These are phyloP conservation scores for Monosporascus sp. DNA, from an alignment of 2,329 filamentous ascomycete genomes.

Conservation along the genomic window DNA sequence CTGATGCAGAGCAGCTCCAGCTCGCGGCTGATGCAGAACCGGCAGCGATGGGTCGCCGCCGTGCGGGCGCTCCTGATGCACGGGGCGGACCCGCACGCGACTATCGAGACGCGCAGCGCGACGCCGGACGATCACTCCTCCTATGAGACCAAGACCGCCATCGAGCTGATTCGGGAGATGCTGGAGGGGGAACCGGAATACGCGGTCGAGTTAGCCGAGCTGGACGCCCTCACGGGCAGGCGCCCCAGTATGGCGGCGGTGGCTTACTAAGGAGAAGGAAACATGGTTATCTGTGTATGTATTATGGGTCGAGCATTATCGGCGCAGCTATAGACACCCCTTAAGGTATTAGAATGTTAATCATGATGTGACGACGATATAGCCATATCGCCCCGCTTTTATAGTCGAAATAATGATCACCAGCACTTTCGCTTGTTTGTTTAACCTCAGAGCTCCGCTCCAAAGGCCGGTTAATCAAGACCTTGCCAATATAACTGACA, in stretches of 20 bases:
- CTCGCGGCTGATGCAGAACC: slow-evolving; percentile 24
- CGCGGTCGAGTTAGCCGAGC: slow-evolving; percentile 24
- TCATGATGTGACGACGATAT: no score
- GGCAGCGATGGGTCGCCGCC: slow-evolving; percentile 25
- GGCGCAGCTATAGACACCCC: no score
- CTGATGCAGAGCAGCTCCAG: slow-evolving; percentile 25
- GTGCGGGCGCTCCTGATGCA: slow-evolving; percentile 24
- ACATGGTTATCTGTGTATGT: no score
- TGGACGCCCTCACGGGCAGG: slow-evolving; percentile 24
- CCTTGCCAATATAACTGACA: no score
- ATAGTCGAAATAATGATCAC: no score
- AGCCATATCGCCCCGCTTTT: no score
- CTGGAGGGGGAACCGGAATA: slow-evolving; percentile 29
- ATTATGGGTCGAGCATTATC: no score
- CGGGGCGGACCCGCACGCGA: slow-evolving; percentile 24
- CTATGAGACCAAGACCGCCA: slow-evolving; percentile 18
- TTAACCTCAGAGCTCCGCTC: no score
- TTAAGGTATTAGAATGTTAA: no score
- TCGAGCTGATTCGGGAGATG: slow-evolving; percentile 26
- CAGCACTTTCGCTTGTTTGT: no score
- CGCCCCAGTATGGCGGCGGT: slow-evolving; percentile 16
- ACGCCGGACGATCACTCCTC: slow-evolving; percentile 17
- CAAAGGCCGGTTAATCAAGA: no score
- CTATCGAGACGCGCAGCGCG: slow-evolving; percentile 20
- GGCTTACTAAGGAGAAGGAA: no score